phyloP scores from a whole-genome alignment of 805 yeast genomes.

The Saturnispora serradocipensis region DNA sequence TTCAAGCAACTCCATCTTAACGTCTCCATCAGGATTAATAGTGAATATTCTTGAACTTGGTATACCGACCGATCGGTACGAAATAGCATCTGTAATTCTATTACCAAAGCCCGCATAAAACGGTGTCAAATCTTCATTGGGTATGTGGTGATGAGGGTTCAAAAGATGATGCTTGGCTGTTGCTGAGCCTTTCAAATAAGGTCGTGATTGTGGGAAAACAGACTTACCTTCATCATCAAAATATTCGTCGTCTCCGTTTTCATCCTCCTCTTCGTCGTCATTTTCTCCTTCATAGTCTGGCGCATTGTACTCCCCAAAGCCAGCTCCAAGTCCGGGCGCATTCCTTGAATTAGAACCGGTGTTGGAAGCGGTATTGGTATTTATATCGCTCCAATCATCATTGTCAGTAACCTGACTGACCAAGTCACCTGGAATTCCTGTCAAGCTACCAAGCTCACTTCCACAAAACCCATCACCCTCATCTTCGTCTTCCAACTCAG shows the following conservation, averaged over 20 bases:
- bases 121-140: constrained; percentile 44
- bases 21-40: constrained; percentile 93
- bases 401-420: background rate
- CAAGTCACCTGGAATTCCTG: background rate
- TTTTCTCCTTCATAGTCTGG: background rate
- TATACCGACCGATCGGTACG: constrained; percentile 86
- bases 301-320: background rate
- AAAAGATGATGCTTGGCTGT: constrained; percentile 3
- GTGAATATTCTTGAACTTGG: constrained; percentile 94
- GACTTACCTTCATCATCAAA: background rate
- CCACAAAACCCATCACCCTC: constrained; percentile 1
- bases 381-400: constrained; percentile 16
- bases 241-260: background rate
- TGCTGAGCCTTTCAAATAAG: background rate
- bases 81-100: constrained; percentile 90
- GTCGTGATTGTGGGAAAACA: background rate
- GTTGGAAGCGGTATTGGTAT: constrained; percentile 10
- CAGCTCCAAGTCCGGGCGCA: background rate
- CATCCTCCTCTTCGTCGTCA: background rate
- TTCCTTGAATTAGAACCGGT: background rate
- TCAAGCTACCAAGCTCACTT: constrained; percentile 5
- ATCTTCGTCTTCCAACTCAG: constrained; percentile 6
- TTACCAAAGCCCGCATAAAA: constrained; percentile 98
- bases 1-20: constrained; percentile 91
- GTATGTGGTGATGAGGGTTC: constrained; percentile 8